phyloP scores from a whole-genome alignment of 352 stramenopile species.

The Phytophthora foliorum region DNA sequence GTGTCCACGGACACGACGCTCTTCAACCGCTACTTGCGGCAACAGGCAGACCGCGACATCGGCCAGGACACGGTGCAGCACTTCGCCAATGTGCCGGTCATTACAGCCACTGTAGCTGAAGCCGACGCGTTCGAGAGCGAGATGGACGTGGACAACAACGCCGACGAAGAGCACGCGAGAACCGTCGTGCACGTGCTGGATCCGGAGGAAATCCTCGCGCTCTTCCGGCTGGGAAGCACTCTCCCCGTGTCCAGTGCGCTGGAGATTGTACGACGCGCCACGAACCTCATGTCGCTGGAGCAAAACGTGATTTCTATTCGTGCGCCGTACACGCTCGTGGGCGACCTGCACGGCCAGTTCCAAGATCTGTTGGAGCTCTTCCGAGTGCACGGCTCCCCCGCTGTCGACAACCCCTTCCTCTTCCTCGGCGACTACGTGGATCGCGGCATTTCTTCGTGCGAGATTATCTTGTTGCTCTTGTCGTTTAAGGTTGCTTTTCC shows the following conservation, averaged over 20 bases:
- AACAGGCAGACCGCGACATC: constrained; percentile 72
- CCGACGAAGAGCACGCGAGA: constrained; percentile 30
- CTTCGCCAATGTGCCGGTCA: constrained; percentile 58
- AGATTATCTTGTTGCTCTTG: constrained; percentile 98
- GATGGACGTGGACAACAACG: constrained; percentile 48
- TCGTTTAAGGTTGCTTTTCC: constrained; percentile 99
- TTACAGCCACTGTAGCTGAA: constrained; percentile 39
- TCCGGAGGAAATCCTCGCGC: constrained; percentile 36
- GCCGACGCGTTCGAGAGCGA: constrained; percentile 38
- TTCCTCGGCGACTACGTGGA: constrained; percentile 96
- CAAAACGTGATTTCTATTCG: constrained; percentile 65
- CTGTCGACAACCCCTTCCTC: constrained; percentile 95
- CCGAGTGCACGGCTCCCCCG: constrained; percentile 55
- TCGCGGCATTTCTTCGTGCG: constrained; percentile 95
- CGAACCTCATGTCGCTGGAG: constrained; percentile 66
- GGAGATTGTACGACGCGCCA: constrained; percentile 67
- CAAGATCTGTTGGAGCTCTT: constrained; percentile 96
- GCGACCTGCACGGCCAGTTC: constrained; percentile 98
- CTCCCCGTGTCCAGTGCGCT: constrained; percentile 61
- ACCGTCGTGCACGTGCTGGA: constrained; percentile 28
- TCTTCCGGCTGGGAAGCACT: constrained; percentile 53
- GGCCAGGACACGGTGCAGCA: constrained; percentile 61
- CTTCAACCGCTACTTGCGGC: constrained; percentile 67
- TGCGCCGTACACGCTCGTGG: constrained; percentile 65
- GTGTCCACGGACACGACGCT: constrained; percentile 80